Conservation (phyloP, 2,329 filamentous ascomycete genomes). For the Stylonectria norvegica region DNA sequence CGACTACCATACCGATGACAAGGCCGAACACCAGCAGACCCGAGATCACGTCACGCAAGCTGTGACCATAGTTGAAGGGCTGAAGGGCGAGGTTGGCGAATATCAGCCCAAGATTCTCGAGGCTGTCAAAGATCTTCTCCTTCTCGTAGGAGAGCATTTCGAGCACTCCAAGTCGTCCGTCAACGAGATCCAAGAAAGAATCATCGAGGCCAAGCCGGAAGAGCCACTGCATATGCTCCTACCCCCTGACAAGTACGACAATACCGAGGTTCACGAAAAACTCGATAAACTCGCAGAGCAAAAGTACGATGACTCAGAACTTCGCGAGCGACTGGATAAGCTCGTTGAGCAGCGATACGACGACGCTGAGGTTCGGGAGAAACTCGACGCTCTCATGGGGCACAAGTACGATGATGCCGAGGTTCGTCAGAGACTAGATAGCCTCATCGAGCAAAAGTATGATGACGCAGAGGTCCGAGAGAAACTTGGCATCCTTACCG, state of each 20-base stretch:
- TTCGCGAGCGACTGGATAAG: constrained; percentile 36
- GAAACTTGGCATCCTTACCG: constrained; percentile 24
- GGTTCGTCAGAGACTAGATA: constrained; percentile 21
- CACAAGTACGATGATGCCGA: constrained; percentile 24
- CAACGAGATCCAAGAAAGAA: constrained; percentile 53
- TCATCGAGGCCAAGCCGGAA: constrained; percentile 59
- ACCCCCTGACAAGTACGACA: constrained; percentile 49
- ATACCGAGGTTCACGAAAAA: constrained; percentile 31
- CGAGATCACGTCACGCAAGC: constrained; percentile 77
- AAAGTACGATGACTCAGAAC: constrained; percentile 54
- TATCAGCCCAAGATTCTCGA: constrained; percentile 86
- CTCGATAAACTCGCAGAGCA: constrained; percentile 36
- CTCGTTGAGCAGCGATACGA: constrained; percentile 64
- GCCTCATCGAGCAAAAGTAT: constrained; percentile 35
- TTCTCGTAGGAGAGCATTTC: constrained; percentile 79
- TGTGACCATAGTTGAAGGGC: constrained; percentile 65
- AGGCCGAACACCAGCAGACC: constrained; percentile 77
- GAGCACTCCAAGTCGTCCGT: constrained; percentile 74
- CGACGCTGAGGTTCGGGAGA: constrained; percentile 40
- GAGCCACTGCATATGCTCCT: constrained; percentile 55
- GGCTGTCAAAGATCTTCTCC: constrained; percentile 79
- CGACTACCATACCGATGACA: constrained; percentile 68
- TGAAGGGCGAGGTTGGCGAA: constrained; percentile 77
- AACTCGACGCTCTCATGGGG: constrained; percentile 44
- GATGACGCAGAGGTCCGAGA: constrained; percentile 29